Conservation (phyloP, 2,329 filamentous ascomycete genomes). For the Trichoderma koningiopsis region DNA sequence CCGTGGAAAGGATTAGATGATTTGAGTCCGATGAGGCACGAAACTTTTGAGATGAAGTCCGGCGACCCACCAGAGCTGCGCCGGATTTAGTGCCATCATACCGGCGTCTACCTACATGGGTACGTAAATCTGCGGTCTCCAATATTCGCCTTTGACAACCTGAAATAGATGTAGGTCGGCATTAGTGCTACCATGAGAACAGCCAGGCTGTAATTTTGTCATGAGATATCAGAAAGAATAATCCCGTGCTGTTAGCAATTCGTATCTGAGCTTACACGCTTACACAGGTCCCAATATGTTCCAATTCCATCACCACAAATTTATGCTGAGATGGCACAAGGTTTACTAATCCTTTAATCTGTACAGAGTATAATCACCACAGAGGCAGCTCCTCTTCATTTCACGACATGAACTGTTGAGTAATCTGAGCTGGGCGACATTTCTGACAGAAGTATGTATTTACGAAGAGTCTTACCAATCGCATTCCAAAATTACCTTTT, state of each 20-base stretch:
- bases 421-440: not conserved
- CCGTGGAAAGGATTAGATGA: not conserved
- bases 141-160: not conserved
- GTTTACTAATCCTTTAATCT: not conserved
- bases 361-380: not conserved
- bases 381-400: not conserved
- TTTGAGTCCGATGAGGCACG: not conserved
- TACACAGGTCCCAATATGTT: not conserved
- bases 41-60: conserved; percentile 12
- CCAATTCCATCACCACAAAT: not conserved
- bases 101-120: not conserved
- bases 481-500: not conserved
- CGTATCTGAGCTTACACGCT: not conserved
- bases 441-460: not conserved
- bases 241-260: not conserved
- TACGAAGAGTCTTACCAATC: not conserved
- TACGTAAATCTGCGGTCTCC: too few species aligned
- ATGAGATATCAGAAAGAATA: not conserved
- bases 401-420: not conserved
- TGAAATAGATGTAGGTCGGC: not conserved
- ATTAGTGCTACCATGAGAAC: not conserved
- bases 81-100: not conserved
- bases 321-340: not conserved
- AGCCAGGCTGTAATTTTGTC: not conserved
- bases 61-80: conserved; percentile 20